Evolutionary conservation across 2,329 filamentous ascomycete species (phyloP), one percentile per base, ranked within the genome.

Genomic region (Alternaria burnsii): DNA sequence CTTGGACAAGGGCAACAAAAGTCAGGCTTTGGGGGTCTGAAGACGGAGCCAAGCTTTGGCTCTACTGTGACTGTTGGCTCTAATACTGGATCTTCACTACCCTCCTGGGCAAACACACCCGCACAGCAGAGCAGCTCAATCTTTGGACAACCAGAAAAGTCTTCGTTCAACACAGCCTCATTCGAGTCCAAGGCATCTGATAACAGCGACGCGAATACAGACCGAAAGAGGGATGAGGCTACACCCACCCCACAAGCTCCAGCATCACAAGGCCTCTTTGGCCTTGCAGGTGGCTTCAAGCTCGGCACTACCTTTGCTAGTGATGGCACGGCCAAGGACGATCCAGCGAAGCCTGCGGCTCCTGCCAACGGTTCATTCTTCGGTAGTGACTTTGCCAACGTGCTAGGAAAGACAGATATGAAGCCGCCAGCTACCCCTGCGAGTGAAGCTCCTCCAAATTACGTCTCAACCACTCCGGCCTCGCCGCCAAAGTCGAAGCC

Each of bases 291-390:
- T 16, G 84, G 86, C 0, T 92, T 92, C 79, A 89, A 90, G 67
- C 81, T 92, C 16, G 85, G 85, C 40, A 89, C 87, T 30, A 88
- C 86, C 2, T 93, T 92, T 79, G 87, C 88, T 70, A 83, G 84
- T 9, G 89, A 91, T 65, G 84, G 86, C 6, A 83, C 84, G 44
- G 82, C 86, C 1, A 88, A 87, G 59, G 85, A 90, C 24, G 87
- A 89, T 58, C 78, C 83, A 36, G 82, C 85, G 9, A 86, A 85
- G 62, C 79, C 84, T 16, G 73, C 78, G 22, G 74, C 76, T 22
- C 75, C 76, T n/a, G 68, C 75, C 20, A 76, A 78, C n/a, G 81
- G 81, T 12, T 82, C 82, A 5, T 82, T 90, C 65, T 91, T 92
- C 71, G 86, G 86, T n/a, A 81, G 80, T 53, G 84, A 80, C 10